Percentiles rank a stretch among this genome's conserved stretches.
Evolutionary conservation across 2,329 filamentous ascomycete genomes (phyloP).

Genomic region (Aspergillus uvarum): DNA sequence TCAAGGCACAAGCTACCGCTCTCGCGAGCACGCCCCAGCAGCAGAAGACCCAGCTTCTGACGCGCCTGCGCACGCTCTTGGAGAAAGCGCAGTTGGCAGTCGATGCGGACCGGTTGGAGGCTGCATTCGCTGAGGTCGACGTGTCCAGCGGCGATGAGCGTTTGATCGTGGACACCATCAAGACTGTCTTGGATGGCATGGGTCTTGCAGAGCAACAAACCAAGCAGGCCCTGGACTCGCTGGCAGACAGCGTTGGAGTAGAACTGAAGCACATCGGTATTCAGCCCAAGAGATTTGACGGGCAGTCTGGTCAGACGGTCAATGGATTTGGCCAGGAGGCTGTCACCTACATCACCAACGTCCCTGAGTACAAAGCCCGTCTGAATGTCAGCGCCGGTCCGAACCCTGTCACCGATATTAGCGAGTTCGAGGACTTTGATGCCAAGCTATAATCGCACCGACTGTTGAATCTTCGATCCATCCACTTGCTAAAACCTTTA

Average conservation of each 20-base stretch:
- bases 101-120: conserved; percentile 43
- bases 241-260: conserved; percentile 49
- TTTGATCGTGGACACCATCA: conserved; percentile 53
- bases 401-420: conserved; percentile 70
- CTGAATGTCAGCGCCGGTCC: conserved; percentile 72
- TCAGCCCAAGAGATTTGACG: conserved; percentile 36
- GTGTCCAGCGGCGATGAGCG: conserved; percentile 48
- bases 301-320: conserved; percentile 27
- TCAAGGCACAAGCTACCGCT: conserved; percentile 69
- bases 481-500: not conserved
- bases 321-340: conserved; percentile 12
- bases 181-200: conserved; percentile 50
- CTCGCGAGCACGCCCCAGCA: conserved; percentile 40
- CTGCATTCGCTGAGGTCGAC: conserved; percentile 48
- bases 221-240: conserved; percentile 50
- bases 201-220: conserved; percentile 53
- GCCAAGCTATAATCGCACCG: conserved; percentile 65
- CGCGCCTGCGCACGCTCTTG: conserved; percentile 49
- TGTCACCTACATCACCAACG: conserved; percentile 67
- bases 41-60: conserved; percentile 46
- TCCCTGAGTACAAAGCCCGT: conserved; percentile 75
- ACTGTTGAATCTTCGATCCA: not conserved
- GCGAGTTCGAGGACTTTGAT: conserved; percentile 81
- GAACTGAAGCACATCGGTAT: conserved; percentile 48
- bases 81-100: conserved; percentile 47